These are phyloP conservation scores for Nakataea oryzae DNA, from an alignment of 2,329 filamentous ascomycete genomes.

Conservation along the genomic window DNA sequence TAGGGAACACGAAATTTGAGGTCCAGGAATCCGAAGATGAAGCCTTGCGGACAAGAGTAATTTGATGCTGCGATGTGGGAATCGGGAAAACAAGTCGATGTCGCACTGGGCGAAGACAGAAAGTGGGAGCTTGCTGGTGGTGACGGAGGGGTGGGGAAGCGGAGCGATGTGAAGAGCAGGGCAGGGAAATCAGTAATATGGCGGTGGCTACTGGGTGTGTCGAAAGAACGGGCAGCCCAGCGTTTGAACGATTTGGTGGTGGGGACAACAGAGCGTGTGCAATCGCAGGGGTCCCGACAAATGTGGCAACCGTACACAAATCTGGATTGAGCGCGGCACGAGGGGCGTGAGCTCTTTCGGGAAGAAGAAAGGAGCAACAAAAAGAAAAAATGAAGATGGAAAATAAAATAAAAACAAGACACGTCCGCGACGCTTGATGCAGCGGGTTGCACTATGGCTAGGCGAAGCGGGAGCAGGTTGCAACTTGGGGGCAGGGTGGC, in stretches of 20 bases:
- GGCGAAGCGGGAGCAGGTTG: not conserved
- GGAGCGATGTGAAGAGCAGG: constrained; percentile 2
- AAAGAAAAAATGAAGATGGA: not conserved
- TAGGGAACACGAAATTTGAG: not conserved
- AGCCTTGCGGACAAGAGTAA: not conserved
- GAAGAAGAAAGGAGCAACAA: not conserved
- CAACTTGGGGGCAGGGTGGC: not conserved
- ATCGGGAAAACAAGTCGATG: constrained; percentile 2
- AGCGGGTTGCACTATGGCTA: not conserved
- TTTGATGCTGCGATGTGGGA: not conserved
- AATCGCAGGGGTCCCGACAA: not conserved
- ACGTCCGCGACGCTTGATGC: not conserved
- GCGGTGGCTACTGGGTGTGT: constrained; percentile 1
- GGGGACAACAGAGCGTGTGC: not conserved
- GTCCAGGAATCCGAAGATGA: not conserved
- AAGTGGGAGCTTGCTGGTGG: constrained; percentile 2
- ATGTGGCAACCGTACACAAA: not conserved
- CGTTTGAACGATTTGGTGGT: not conserved
- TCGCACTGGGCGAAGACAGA: constrained; percentile 2
- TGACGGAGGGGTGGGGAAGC: constrained; percentile 4
- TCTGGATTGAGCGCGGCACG: not conserved
- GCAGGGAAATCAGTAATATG: constrained; percentile 3
- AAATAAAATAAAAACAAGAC: not conserved
- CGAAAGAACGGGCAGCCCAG: not conserved
- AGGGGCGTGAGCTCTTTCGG: not conserved